Evolutionary conservation across 345 rosid species (phyloP).

Genomic region (Acer yangbiense): DNA sequence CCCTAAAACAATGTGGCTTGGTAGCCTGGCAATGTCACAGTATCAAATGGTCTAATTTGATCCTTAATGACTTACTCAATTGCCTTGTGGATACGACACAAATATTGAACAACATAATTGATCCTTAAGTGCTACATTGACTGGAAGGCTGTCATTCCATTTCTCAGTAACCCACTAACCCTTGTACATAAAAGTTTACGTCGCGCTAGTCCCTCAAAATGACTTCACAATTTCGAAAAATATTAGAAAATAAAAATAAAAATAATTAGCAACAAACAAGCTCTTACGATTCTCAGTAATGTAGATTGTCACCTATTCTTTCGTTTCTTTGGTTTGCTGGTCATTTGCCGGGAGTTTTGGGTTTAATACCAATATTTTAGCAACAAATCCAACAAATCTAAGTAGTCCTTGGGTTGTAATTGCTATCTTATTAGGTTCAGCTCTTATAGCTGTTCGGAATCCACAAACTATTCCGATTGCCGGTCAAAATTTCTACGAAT

Average conservation of each 20-base stretch:
- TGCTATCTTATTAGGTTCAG: no score
- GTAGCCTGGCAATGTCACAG: no score
- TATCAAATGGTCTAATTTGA: not conserved
- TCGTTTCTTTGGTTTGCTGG: no score
- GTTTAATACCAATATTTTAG: no score
- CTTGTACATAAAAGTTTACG: not conserved
- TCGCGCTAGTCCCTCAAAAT: no score
- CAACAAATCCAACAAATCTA: no score
- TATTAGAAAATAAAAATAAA: not conserved
- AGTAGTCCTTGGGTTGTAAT: no score
- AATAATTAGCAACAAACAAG: not conserved
- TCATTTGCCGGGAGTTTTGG: no score
- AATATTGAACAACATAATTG: constrained; percentile 33
- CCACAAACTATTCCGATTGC: no score
- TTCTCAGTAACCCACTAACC: constrained; percentile 32
- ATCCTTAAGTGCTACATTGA: constrained; percentile 21
- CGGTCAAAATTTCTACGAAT: no score
- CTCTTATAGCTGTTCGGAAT: no score
- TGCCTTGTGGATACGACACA: constrained; percentile 20
- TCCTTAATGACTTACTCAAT: constrained; percentile 22
- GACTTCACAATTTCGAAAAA: not conserved
- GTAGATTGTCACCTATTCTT: constrained; percentile 17
- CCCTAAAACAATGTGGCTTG: no score
- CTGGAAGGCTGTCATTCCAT: constrained; percentile 6
- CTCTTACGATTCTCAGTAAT: constrained; percentile 38